Base-by-base conservation (phyloP, 192 early-diverging fungal genomes). In the Linnemannia hyalina region DNA sequence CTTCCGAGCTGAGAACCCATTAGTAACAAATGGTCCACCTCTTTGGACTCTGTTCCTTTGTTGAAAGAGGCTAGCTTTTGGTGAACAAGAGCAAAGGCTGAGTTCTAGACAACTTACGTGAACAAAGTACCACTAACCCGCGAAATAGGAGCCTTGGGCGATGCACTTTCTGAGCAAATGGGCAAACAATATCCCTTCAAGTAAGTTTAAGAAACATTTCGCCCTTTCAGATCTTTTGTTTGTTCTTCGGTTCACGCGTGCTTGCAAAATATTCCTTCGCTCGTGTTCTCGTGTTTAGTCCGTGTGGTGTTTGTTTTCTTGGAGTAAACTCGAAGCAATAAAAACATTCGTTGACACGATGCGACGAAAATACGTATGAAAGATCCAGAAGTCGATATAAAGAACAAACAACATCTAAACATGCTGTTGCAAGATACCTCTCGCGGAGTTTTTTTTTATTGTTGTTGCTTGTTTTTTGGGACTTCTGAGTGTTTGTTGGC, bases 211-310 rank as follows among this genome's bases (percentile, higher is more conserved):
- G 0, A 29, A 29, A 52, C 49, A 52, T 49, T 3, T 52, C 44
- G 18, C 3, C 13, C 49, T 18, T 22, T 5, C 49, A 22, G 29
- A 65, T 65, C 13, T 32, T 65, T 65, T 11, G 22, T 32, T 32
- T 65, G n/a, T 65, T 32, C 26, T 65, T 52, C 16, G 60, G 60
- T 65, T 65, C 29, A 32, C 29, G 60, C 60, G 60, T 65, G 60
- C 29, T 65, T 32, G 60, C 15, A 52, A 46, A 46, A 29, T 65
- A 65, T 32, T 65, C 29, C 29, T 65, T 32, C 60, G 3, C 60
- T 65, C 60, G 29, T 65, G 60, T 65, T 65, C 60, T 65, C 60
- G 29, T 65, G 60, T 65, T 65, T 65, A 65, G n/a, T 26, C 26
- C 10, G 11, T 65, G 11, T 26, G 8, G 60, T 65, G 7, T 65